Base-by-base conservation (phyloP, 352 stramenopile species). In the Globisporangium nodosum region DNA sequence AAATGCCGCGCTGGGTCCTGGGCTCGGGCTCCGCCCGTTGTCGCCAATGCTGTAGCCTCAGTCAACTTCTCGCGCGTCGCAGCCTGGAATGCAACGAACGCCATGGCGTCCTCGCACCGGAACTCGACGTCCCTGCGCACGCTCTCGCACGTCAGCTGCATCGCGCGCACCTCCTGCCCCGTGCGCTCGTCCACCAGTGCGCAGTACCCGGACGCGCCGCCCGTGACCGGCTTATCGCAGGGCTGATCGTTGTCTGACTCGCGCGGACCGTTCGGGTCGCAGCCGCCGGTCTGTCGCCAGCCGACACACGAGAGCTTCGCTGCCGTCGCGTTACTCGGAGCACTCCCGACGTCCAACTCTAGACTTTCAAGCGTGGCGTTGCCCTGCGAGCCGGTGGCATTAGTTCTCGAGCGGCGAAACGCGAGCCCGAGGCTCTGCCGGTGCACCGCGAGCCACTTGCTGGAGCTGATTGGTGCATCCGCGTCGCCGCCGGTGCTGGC, bases 241-340 rank as follows among this genome's bases (percentile, higher is more conserved):
- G 21, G 49, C 20, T 52, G 51, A 59, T 84, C 73, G 21, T 56
- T 64, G 1, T 40, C 11, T 13, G 58, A 1, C 53, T 84, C 67
- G 46, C 74, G 72, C 27, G 57, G 49, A 5, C 75, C 76, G 18
- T 78, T 52, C 0, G 76, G 68, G 7, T 54, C 54, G 54, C 76
- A 86, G 1, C 53, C 68, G 24, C 60, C 57, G 0, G 76, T 86
- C 43, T 80, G 69, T 54, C 69, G 69, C 76, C 76, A 86, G 15
- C 67, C 71, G 3, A 76, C 39, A 48, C 76, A 86, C 52, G 72
- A 65, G 37, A 64, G 50, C 31, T 35, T 37, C 40, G 49, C 49
- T 39, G 47, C 52, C 27, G 47, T 5, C 3, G 39, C 52, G 16
- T 18, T 15, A 11, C 7, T 21, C 21, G 52, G 35, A 33, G 20